These are phyloP conservation scores for Kalmusia sp. DNA, from an alignment of 2,329 filamentous ascomycete species.

Conservation along the genomic window DNA sequence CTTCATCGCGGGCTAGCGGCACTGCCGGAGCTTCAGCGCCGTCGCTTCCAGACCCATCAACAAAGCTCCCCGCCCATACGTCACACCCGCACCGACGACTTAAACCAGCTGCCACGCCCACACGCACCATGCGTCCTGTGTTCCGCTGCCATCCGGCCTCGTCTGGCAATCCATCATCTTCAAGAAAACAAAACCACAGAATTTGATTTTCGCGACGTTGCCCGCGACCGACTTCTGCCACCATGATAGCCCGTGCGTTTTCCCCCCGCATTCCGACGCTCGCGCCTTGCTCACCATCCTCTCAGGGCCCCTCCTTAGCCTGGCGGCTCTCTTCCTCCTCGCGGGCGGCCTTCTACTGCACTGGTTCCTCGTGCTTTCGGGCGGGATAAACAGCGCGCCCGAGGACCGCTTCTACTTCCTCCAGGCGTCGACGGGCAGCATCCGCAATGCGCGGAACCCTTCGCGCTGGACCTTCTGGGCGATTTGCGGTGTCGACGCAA, in stretches of 20 bases:
- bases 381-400: constrained; percentile 61
- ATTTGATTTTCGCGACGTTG: background rate
- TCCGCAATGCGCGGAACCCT: constrained; percentile 61
- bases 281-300: background rate
- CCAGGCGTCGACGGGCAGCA: constrained; percentile 74
- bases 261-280: background rate
- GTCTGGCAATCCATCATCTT: background rate
- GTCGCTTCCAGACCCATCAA: background rate
- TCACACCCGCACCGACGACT: constrained; percentile 10
- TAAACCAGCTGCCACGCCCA: constrained; percentile 13
- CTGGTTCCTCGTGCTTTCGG: constrained; percentile 71
- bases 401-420: constrained; percentile 86
- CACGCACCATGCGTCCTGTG: background rate
- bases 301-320: constrained; percentile 63
- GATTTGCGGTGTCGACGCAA: constrained; percentile 69
- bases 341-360: constrained; percentile 68
- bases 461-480: constrained; percentile 94
- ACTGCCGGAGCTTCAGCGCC: constrained; percentile 3
- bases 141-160: constrained; percentile 6
- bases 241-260: constrained; percentile 30
- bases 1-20: constrained; percentile 4
- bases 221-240: background rate
- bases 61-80: constrained; percentile 13
- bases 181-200: background rate
- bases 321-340: constrained; percentile 67